These are phyloP conservation scores for Silene noctiflora DNA, from an alignment of 179 eudicot genomes.

Conservation along the genomic window DNA sequence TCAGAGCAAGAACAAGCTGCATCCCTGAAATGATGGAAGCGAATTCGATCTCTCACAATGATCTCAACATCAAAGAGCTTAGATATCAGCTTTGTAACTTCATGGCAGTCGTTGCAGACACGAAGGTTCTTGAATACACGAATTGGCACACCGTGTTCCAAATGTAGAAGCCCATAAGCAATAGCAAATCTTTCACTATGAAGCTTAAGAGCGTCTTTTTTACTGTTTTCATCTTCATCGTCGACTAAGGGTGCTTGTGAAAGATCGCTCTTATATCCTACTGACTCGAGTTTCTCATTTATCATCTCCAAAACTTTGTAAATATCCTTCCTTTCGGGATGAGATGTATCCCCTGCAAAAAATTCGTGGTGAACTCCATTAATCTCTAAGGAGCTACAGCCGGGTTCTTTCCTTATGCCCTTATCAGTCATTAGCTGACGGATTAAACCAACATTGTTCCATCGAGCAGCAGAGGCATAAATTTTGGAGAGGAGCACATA, in stretches of 20 bases:
- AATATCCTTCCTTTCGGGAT: conserved; percentile 42
- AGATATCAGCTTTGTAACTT: conserved; percentile 56
- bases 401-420: conserved; percentile 67
- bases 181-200: conserved; percentile 81
- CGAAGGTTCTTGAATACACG: conserved; percentile 68
- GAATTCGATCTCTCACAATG: conserved; percentile 66
- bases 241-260: conserved; percentile 55
- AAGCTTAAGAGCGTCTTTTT: conserved; percentile 42
- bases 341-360: conserved; percentile 68
- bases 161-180: conserved; percentile 55
- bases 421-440: conserved; percentile 64
- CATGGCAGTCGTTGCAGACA: conserved; percentile 67
- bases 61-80: conserved; percentile 50
- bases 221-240: conserved; percentile 43
- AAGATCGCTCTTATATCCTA: conserved; percentile 47
- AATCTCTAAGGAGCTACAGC: conserved; percentile 70
- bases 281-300: conserved; percentile 36
- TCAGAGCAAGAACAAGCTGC: conserved; percentile 66
- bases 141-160: conserved; percentile 55
- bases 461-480: conserved; percentile 59
- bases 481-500: conserved; percentile 72
- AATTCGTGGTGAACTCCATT: conserved; percentile 64
- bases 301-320: conserved; percentile 42
- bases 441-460: conserved; percentile 66
- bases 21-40: conserved; percentile 60